These are phyloP conservation scores for Tubosaeta sp. DNA, from an alignment of 768 basidiomycete genomes.

Conservation along the genomic window DNA sequence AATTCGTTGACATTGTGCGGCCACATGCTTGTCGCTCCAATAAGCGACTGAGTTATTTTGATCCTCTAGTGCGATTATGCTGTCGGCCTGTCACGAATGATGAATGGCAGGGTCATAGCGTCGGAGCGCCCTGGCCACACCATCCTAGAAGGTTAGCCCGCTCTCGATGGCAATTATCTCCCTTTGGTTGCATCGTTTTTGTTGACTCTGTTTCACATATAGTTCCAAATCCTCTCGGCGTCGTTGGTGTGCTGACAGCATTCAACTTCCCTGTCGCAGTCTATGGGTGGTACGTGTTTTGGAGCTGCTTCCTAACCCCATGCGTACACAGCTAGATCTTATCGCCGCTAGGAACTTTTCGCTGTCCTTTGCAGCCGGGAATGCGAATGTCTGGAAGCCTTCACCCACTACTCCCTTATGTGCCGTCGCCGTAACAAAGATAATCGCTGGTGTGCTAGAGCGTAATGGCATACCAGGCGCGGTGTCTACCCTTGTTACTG, in stretches of 20 bases:
- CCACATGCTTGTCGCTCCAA: background rate
- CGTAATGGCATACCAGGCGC: slow-evolving; percentile 81
- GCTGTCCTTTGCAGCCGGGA: slow-evolving; percentile 83
- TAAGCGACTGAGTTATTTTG: slow-evolving; percentile 7
- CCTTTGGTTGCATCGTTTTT: slow-evolving; percentile 1
- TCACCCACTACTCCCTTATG: slow-evolving; percentile 85
- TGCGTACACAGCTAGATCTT: slow-evolving; percentile 7
- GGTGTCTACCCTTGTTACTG: slow-evolving; percentile 76
- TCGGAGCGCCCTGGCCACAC: slow-evolving; percentile 89
- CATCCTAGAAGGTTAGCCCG: slow-evolving; percentile 72
- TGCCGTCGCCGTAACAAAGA: slow-evolving; percentile 86
- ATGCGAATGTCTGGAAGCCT: slow-evolving; percentile 95
- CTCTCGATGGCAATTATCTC: background rate
- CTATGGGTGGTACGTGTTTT: slow-evolving; percentile 68
- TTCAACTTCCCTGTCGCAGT: slow-evolving; percentile 98
- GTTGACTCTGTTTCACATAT: slow-evolving; percentile 16
- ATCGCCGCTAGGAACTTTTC: slow-evolving; percentile 71
- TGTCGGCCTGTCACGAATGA: slow-evolving; percentile 90
- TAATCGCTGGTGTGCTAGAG: slow-evolving; percentile 78
- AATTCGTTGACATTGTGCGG: slow-evolving; percentile 87
- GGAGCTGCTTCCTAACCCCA: background rate
- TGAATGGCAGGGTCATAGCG: slow-evolving; percentile 84
- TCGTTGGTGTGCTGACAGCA: slow-evolving; percentile 75
- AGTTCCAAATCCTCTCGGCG: slow-evolving; percentile 89
- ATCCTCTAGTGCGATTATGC: slow-evolving; percentile 80